Evolutionary conservation across 2,329 filamentous ascomycete genomes (phyloP), one percentile per base, ranked within the genome.

Genomic region (Knoxdaviesia proteae): DNA sequence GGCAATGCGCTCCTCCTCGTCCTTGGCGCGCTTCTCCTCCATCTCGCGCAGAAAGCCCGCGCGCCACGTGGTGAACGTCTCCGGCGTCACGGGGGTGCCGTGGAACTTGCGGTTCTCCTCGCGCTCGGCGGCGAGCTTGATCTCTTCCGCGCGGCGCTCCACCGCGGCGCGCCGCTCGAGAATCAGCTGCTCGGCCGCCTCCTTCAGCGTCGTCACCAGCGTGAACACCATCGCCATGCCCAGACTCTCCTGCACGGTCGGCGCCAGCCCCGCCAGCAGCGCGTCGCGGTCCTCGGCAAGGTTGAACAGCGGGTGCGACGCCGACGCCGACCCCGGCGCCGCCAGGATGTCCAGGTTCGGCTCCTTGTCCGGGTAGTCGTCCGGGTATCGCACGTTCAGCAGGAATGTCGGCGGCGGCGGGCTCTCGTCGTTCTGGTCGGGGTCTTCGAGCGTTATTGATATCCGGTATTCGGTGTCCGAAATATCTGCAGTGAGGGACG

Each of bases 141-240:
- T 61, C 54, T 77, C 72, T 49, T 80, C 74, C 3, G 64, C 62
- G 38, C 53, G 67, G 53, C 74, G 69, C 6, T 69, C 70, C 2
- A 67, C 71, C 6, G 67, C 80, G 45, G 74, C 73, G 53, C 77
- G 74, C 39, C 90, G 77, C 48, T 84, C 76, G 10, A 69, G 61
- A 50, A 96, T 76, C 45, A 98, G 70, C 51, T 77, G 69, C 63
- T 98, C 90, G n/a, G 87, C 88, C 42, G 73, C 69, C 46, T 98
- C 90, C 57, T 94, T 96, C 46, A 98, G 63, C 0, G 80, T 75
- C 9, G 81, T 84, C 43, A 92, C 80, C 30, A 98, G 65, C 0
- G 88, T 84, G 61, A 96, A 98, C 1, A 98, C 65, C 90, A 98
- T 98, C 44, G 86, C 83, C 80, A 96, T 96, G 48, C 90, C 90